Conservation (phyloP, 2,329 filamentous ascomycete species). For the Hypoxylon sp. region DNA sequence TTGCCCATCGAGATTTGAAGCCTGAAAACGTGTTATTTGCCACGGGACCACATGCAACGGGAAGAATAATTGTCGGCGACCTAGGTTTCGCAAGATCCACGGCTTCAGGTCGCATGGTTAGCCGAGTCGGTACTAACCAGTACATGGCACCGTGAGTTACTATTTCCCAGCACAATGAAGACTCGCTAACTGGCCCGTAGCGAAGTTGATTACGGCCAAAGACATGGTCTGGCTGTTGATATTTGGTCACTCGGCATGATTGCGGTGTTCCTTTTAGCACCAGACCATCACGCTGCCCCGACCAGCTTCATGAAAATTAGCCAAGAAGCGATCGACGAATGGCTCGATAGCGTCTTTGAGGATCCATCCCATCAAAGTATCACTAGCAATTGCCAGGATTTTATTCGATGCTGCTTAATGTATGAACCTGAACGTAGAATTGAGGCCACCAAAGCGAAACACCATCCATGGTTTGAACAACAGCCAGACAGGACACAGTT, state of each 20-base stretch:
- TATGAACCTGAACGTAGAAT: conserved; percentile 54
- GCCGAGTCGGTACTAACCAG: conserved; percentile 61
- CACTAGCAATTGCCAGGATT: conserved; percentile 48
- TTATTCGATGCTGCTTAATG: conserved; percentile 56
- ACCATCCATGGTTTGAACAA: conserved; percentile 58
- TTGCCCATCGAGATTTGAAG: conserved; percentile 69
- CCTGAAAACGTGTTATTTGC: conserved; percentile 66
- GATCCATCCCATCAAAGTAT: conserved; percentile 28
- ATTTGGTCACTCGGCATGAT: conserved; percentile 69
- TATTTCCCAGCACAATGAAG: neutral
- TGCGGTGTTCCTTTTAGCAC: conserved; percentile 52
- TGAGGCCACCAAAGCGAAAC: conserved; percentile 53
- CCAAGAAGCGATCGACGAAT: conserved; percentile 45
- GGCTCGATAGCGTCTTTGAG: conserved; percentile 30
- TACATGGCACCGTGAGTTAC: conserved; percentile 67
- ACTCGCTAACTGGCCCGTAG: conserved; percentile 51
- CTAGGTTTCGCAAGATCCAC: conserved; percentile 65
- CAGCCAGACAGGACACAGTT: conserved; percentile 20
- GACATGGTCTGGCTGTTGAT: conserved; percentile 61
- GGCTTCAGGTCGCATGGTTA: conserved; percentile 60
- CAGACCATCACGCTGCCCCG: conserved; percentile 28
- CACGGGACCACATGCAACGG: conserved; percentile 60
- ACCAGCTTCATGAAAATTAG: conserved; percentile 45
- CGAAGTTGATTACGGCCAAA: conserved; percentile 54
- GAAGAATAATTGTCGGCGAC: conserved; percentile 66